phyloP scores from a whole-genome alignment of 73 alveolate genomes.

The Tetrahymena borealis region DNA sequence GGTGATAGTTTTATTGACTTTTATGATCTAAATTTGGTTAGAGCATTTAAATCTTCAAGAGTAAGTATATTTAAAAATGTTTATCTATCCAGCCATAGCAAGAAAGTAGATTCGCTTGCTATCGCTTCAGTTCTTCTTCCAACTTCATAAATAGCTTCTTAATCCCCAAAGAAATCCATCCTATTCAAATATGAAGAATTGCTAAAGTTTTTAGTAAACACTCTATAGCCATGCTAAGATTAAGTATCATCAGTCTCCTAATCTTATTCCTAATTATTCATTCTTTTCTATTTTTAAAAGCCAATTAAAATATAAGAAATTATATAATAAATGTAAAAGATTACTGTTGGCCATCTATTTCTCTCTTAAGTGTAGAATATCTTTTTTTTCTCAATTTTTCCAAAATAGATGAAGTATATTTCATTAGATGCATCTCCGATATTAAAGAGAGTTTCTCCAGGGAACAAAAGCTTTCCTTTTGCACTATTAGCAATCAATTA shows the following conservation, averaged over 20 bases:
- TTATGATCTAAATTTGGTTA: background rate
- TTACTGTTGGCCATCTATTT: background rate
- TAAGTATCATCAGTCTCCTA: background rate
- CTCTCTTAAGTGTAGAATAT: background rate
- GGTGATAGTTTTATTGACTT: background rate
- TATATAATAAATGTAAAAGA: background rate
- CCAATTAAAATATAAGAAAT: background rate
- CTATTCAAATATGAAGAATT: background rate
- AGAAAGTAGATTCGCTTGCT: background rate
- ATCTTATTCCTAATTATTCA: background rate
- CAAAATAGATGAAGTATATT: background rate
- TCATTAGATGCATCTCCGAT: background rate
- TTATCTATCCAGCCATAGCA: background rate
- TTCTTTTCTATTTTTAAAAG: background rate
- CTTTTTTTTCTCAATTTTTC: background rate
- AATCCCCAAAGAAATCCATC: background rate
- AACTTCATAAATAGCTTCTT: background rate
- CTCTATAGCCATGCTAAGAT: background rate
- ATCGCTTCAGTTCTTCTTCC: background rate
- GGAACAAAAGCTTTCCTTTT: background rate
- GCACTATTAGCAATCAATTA: background rate
- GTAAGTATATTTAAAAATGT: background rate
- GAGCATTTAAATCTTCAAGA: background rate
- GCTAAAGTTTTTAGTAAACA: background rate
- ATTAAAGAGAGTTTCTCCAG: background rate